Evolutionary conservation across 2,329 filamentous ascomycete species (phyloP), one percentile per base, ranked within the genome.

Genomic region (Neonectria sp.): DNA sequence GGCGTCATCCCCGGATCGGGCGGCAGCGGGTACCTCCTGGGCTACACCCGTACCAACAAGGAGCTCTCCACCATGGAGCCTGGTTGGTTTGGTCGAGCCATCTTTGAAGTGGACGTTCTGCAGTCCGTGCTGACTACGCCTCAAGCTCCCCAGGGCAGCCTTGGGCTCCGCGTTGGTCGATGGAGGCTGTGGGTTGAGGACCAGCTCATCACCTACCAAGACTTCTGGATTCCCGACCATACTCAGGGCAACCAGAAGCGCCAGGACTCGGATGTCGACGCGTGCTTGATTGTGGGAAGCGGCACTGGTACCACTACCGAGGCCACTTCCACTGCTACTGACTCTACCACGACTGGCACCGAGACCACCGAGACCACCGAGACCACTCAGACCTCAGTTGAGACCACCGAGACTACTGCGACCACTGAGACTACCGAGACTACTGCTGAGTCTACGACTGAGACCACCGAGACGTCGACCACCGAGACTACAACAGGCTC

Each of bases 141-240:
- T 7, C 27, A 53, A 33, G 29, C 24, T 15, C 58, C 57, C 0
- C n/a, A 17, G 1, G 52, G 60, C 2, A 57, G 56, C 21, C 65
- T 43, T 35, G 21, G 21, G 21, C 21, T 21, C 21, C 48, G 43
- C 3, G 52, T 68, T 6, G 70, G 46, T 21, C 61, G 68, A 49
- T 73, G 70, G 71, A 69, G 71, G 25, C 59, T 71, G 15, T 73
- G 71, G 71, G 70, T 73, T 25, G 71, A 73, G 49, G 71, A 69
- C 25, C 35, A 57, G 17, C 58, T 72, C 7, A 45, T 71, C 4
- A 66, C 66, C 1, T 66, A 29, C 1, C 70, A 71, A 8, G 68
- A 71, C 29, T 72, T 73, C 31, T 51, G 49, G 49, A 21, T 52
- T 45, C 49, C 55, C 2, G 48, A 59, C 25, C 13, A 31, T 25